These are phyloP conservation scores for Drosera capensis DNA, from an alignment of 148 eudicot species.

Conservation along the genomic window DNA sequence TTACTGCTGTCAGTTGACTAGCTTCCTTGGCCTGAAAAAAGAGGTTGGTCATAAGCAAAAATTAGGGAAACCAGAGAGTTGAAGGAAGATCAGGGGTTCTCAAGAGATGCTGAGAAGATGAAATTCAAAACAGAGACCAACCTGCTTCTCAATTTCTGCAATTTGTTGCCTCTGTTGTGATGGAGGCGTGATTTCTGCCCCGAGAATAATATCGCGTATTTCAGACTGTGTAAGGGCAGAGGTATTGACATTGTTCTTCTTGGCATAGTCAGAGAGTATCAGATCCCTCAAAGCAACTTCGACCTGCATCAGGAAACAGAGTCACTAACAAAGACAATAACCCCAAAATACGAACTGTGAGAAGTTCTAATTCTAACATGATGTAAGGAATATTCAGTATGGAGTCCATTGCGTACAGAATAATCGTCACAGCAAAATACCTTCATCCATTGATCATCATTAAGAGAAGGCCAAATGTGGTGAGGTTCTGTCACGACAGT, in stretches of 20 bases:
- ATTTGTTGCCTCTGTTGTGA: slow-evolving; percentile 98
- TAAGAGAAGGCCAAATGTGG: slow-evolving; percentile 95
- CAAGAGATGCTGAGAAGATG: too few relatives aligned
- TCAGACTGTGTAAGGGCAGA: slow-evolving; percentile 95
- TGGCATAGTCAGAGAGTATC: slow-evolving; percentile 93
- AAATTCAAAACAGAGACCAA: slow-evolving; percentile 9
- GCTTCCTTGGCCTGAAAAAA: slow-evolving; percentile 54
- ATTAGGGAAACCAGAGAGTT: too few relatives aligned
- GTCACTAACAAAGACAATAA: slow-evolving; percentile 1
- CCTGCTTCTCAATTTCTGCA: slow-evolving; percentile 95
- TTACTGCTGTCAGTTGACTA: slow-evolving; percentile 81
- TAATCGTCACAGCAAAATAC: too few relatives aligned
- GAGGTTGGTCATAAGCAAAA: slow-evolving; percentile 1
- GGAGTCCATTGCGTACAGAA: too few relatives aligned
- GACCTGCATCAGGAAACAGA: slow-evolving; percentile 37
- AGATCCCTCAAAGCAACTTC: slow-evolving; percentile 97
- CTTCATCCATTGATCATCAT: slow-evolving; percentile 99
- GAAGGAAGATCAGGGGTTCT: too few relatives aligned
- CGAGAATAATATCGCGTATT: slow-evolving; percentile 95
- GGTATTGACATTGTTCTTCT: slow-evolving; percentile 95
- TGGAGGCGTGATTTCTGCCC: slow-evolving; percentile 97
- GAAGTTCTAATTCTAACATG: not conserved
- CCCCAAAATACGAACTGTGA: not conserved
- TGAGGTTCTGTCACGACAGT: slow-evolving; percentile 93
- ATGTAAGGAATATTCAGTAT: too few relatives aligned